Conservation (phyloP, 1,284 basidiomycete species). For the Boletellus deceptivus region DNA sequence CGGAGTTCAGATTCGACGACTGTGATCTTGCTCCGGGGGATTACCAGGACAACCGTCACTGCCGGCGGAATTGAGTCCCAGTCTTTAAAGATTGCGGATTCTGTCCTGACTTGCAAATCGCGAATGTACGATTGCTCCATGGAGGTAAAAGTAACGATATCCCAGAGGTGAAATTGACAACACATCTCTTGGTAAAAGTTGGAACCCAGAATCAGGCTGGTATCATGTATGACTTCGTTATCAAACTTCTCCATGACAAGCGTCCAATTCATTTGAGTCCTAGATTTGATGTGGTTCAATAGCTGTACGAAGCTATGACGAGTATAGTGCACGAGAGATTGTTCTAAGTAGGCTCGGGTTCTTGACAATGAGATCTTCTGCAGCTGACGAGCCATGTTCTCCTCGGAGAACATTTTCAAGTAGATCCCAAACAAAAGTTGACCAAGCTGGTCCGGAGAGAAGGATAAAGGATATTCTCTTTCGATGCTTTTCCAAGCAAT, state of each 20-base stretch:
- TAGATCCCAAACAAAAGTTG: constrained; percentile 48
- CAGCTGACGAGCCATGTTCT: constrained; percentile 15
- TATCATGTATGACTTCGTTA: constrained; percentile 29
- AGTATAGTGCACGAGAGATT: constrained; percentile 37
- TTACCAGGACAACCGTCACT: constrained; percentile 24
- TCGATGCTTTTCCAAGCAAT: constrained; percentile 42
- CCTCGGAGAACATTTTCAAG: constrained; percentile 41
- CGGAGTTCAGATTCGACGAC: constrained; percentile 20
- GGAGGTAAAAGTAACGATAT: constrained; percentile 25
- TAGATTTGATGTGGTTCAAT: constrained; percentile 38
- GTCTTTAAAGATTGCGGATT: constrained; percentile 15
- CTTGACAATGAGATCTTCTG: constrained; percentile 6
- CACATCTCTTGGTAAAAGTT: constrained; percentile 45
- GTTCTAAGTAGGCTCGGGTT: neutral
- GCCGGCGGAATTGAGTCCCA: constrained; percentile 23
- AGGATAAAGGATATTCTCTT: constrained; percentile 26
- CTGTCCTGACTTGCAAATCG: constrained; percentile 4
- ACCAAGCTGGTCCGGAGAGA: constrained; percentile 34
- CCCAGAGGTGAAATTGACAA: constrained; percentile 37
- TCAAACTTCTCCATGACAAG: constrained; percentile 34
- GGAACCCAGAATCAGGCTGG: constrained; percentile 32
- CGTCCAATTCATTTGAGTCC: constrained; percentile 35
- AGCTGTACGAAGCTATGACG: constrained; percentile 45
- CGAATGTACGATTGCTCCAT: constrained; percentile 18
- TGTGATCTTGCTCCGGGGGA: constrained; percentile 23